Evolutionary conservation across 2,329 filamentous ascomycete species (phyloP).

Genomic region (Xylaria sp.): DNA sequence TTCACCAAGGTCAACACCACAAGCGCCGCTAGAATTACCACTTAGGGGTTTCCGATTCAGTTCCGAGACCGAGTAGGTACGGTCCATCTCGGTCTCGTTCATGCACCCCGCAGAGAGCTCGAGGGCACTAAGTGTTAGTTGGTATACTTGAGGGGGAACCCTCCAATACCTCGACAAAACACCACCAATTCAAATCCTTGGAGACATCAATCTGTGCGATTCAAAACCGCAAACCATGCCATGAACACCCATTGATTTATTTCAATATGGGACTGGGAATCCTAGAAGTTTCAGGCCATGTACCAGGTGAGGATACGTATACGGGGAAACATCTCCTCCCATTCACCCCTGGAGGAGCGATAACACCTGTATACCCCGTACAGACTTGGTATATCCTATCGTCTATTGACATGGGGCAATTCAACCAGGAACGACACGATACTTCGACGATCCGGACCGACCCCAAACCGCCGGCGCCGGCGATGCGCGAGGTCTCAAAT

Average conservation of each 20-base stretch:
- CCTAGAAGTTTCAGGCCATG: slow-evolving; percentile 74
- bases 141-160: neutral
- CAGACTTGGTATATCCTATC: neutral
- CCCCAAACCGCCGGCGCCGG: slow-evolving; percentile 51
- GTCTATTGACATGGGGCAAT: slow-evolving; percentile 17
- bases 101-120: slow-evolving; percentile 33
- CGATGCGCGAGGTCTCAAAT: slow-evolving; percentile 69
- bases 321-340: neutral
- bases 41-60: slow-evolving; percentile 3
- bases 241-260: slow-evolving; percentile 9
- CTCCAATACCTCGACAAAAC: slow-evolving; percentile 3
- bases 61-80: slow-evolving; percentile 2
- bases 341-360: neutral
- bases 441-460: slow-evolving; percentile 69
- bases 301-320: slow-evolving; percentile 70
- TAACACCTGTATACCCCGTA: neutral
- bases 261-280: slow-evolving; percentile 75
- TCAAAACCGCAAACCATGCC: slow-evolving; percentile 17
- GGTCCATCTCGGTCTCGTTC: slow-evolving; percentile 15
- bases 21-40: neutral
- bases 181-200: neutral
- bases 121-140: neutral
- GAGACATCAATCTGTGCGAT: neutral
- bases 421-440: slow-evolving; percentile 68
- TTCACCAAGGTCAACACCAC: neutral